These are phyloP conservation scores for Vigna radiata DNA, from an alignment of 306 rosid genomes.

Conservation along the genomic window DNA sequence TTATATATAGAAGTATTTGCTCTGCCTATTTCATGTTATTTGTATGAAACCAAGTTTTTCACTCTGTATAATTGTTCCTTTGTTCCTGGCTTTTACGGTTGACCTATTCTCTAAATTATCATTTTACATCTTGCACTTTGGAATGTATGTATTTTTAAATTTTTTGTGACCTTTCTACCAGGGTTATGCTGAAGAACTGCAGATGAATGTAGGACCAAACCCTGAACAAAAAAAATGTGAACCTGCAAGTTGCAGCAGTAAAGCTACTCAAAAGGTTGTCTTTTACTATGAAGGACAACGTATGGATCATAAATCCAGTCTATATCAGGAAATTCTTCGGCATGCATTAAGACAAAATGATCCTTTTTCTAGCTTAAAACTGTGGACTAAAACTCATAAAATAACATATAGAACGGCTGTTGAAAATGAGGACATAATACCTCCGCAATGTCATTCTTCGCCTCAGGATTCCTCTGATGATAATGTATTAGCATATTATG, in stretches of 20 bases:
- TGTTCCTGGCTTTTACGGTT: no score
- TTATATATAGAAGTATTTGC: slow-evolving; percentile 8
- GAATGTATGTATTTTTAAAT: neutral
- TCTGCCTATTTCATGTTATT: slow-evolving; percentile 21
- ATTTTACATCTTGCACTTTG: neutral
- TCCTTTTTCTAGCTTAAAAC: slow-evolving; percentile 54
- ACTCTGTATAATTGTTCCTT: no score
- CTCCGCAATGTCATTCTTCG: slow-evolving; percentile 48
- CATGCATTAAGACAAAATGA: slow-evolving; percentile 72
- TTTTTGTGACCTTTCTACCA: slow-evolving; percentile 45
- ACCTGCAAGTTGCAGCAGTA: slow-evolving; percentile 54
- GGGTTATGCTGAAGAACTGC: slow-evolving; percentile 58
- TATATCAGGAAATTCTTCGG: slow-evolving; percentile 85
- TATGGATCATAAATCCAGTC: slow-evolving; percentile 62
- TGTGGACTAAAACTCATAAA: slow-evolving; percentile 78
- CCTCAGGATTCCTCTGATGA: slow-evolving; percentile 48
- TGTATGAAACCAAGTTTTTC: slow-evolving; percentile 4
- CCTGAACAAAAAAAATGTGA: slow-evolving; percentile 49
- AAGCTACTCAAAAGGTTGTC: slow-evolving; percentile 63
- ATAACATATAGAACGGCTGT: slow-evolving; percentile 66
- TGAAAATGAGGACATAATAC: slow-evolving; percentile 44
- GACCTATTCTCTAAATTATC: no score
- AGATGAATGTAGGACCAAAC: slow-evolving; percentile 53
- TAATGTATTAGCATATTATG: slow-evolving; percentile 52
- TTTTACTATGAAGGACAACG: slow-evolving; percentile 77